Base-by-base conservation (phyloP, 179 eudicot species). In the Spinacia oleracea region DNA sequence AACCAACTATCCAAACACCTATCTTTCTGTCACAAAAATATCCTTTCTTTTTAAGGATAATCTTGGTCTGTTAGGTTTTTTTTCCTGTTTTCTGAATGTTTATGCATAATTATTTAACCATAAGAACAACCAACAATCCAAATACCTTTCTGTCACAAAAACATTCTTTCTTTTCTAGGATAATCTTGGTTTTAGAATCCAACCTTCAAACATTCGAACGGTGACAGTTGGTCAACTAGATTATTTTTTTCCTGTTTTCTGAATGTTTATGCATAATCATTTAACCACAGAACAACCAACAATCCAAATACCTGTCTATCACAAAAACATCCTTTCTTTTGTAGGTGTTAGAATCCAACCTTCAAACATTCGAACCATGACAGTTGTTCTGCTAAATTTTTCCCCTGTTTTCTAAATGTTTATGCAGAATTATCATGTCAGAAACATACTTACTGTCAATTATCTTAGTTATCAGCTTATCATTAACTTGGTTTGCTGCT, bases 381-480 rank as follows among this genome's bases (percentile, higher is more conserved):
- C n/a, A n/a, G n/a, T n/a, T n/a, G n/a, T n/a, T n/a, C n/a, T n/a
- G n/a, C n/a, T n/a, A n/a, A n/a, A 4, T 35, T 43, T 20, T 10
- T 4, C 14, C 9, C 50, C 43, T 48, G 63, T 38, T 55, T 23
- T 23, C 66, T 60, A 45, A 70, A 23, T 70, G 43, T 31, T 38
- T 77, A 15, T 15, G 40, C 73, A 10, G n/a, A 38, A 60, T 23
- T 60, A 82, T 69, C 82, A 82, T 80, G 85, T 69, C 78, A 51
- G 72, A 66, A 38, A 29, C 73, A 77, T 20, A 77, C 32, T 53
- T 80, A 46, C 32, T 69, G 27, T 11, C 78, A 64, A 66, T 84
- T 69, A 80, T 77, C 73, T 73, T 78, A 75, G 14, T 83, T 64
- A 56, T 59, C 76, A 67, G 59, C 80, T 79, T 80, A 14, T 71